Evolutionary conservation across 2,329 filamentous ascomycete genomes (phyloP), one percentile per base, ranked within the genome.

Genomic region (Akanthomyces muscarius): DNA sequence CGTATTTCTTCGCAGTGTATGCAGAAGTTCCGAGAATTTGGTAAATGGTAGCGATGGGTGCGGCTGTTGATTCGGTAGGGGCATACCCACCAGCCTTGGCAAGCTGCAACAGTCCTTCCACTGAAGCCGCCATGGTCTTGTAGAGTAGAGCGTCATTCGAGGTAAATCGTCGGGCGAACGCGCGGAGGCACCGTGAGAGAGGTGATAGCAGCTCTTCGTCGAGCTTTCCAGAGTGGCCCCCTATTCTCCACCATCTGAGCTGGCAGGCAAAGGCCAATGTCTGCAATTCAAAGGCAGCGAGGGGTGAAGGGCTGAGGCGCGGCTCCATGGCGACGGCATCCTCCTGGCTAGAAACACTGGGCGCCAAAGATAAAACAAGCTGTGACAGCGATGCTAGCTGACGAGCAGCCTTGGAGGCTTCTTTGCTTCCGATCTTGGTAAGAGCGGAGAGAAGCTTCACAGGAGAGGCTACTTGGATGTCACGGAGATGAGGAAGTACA

Each of bases 301-400:
- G 76, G 1, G 89, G 87, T 1, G 78, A 78, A 4, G 87, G 80
- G 64, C 81, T 85, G 8, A 86, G 72, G 30, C 81, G 79, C 10
- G 79, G 74, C 64, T 88, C 83, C 4, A 75, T 69, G 0, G 86
- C 86, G 1, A 79, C 67, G 4, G 73, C 73, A 69, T 93, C 90
- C 47, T 88, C 84, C 11, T 84, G 82, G 55, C 78, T 77, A 2
- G 88, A 86, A n/a, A 89, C 78, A 68, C 85, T 89, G 1, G 90
- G 89, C 33, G 87, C 84, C 1, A 92, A 74, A 0, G 86, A 83
- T 1, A 92, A 76, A 0, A 92, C 76, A 3, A 81, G 80, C 67
- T 90, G 87, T 0, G 88, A 86, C 1, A 92, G 71, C 0, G 80
- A 81, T 56, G 91, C 88, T 21, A 93, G 76, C 65, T 91, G 88